These are phyloP conservation scores for Phytopythium oedochilum DNA, from an alignment of 352 stramenopile genomes.

Conservation along the genomic window DNA sequence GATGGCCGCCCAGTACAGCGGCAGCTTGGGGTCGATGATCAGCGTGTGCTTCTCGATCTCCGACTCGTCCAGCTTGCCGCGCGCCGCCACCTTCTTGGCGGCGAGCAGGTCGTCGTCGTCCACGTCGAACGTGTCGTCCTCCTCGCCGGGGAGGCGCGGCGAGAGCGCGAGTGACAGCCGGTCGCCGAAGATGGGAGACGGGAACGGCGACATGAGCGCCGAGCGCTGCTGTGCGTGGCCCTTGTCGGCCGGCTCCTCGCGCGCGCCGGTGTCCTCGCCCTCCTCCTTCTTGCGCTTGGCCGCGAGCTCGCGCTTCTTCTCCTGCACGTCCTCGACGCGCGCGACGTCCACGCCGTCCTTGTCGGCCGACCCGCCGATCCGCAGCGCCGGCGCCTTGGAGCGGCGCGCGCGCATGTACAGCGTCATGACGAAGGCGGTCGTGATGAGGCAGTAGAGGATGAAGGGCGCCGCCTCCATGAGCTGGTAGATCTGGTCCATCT, in stretches of 20 bases:
- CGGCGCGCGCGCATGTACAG: conserved; percentile 76
- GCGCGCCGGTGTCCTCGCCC: conserved; percentile 20
- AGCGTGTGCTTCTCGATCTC: conserved; percentile 83
- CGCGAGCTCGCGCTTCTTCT: conserved; percentile 44
- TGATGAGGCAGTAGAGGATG: conserved; percentile 79
- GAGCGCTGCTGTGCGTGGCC: conserved; percentile 14
- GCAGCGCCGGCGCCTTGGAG: conserved; percentile 73
- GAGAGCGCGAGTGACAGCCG: conserved; percentile 36
- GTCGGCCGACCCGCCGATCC: conserved; percentile 41
- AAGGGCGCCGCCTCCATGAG: conserved; percentile 79
- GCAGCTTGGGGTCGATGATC: conserved; percentile 82
- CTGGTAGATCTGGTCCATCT: conserved; percentile 84
- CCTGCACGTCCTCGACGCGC: conserved; percentile 44
- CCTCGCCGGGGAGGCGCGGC: conserved; percentile 31
- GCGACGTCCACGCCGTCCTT: conserved; percentile 33
- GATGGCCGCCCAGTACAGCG: conserved; percentile 84
- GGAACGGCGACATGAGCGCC: conserved; percentile 79
- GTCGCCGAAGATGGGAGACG: conserved; percentile 58
- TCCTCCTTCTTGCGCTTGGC: conserved; percentile 23
- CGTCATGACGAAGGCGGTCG: conserved; percentile 78
- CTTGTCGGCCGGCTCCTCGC: conserved; percentile 3
- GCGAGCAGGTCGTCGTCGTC: conserved; percentile 35
- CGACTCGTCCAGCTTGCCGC: conserved; percentile 51
- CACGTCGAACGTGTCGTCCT: conserved; percentile 55
- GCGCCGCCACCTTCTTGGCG: conserved; percentile 35